Percentiles rank a stretch among this genome's conserved stretches.
phyloP scores from a whole-genome alignment of 2,329 filamentous ascomycete species.

The Sarocladium brachiariae region DNA sequence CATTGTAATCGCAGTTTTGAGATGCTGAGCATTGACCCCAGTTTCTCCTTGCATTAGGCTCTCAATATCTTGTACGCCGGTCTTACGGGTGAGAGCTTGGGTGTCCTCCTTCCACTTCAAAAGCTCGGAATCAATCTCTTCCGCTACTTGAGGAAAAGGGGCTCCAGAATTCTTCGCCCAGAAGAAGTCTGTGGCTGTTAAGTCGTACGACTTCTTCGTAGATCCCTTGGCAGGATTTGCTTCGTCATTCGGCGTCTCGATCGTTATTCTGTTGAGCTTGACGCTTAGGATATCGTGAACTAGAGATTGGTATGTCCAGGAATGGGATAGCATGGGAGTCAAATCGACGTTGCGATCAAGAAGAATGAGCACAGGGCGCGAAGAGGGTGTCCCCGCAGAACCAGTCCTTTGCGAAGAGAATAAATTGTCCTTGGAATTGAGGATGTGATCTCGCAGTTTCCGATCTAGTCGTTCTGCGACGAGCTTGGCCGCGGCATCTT shows the following conservation, averaged over 20 bases:
- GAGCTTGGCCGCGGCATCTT: slow-evolving; percentile 86
- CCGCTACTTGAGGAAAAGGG: slow-evolving; percentile 92
- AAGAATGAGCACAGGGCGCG: slow-evolving; percentile 83
- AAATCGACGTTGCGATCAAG: slow-evolving; percentile 94
- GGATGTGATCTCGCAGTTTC: slow-evolving; percentile 89
- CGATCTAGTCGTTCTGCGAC: slow-evolving; percentile 91
- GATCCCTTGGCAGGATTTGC: slow-evolving; percentile 64
- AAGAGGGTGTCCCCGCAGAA: slow-evolving; percentile 56
- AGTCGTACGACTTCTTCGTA: slow-evolving; percentile 85
- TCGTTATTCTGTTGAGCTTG: slow-evolving; percentile 83
- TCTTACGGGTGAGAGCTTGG: slow-evolving; percentile 89
- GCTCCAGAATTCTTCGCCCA: slow-evolving; percentile 88
- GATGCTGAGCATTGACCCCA: slow-evolving; percentile 81
- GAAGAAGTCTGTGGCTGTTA: slow-evolving; percentile 89
- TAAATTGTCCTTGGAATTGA: slow-evolving; percentile 96
- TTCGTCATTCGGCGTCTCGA: slow-evolving; percentile 77
- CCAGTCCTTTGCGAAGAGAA: slow-evolving; percentile 66
- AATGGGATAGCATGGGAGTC: slow-evolving; percentile 98
- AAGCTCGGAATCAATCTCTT: slow-evolving; percentile 90
- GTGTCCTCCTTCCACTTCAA: slow-evolving; percentile 95
- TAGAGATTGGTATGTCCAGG: slow-evolving; percentile 72
- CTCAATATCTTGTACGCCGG: slow-evolving; percentile 85
- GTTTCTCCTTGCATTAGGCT: slow-evolving; percentile 79
- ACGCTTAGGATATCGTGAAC: slow-evolving; percentile 58
- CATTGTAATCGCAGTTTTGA: slow-evolving; percentile 91